phyloP scores from a whole-genome alignment of 2,329 filamentous ascomycete species.

The Fusarium incarnatum region DNA sequence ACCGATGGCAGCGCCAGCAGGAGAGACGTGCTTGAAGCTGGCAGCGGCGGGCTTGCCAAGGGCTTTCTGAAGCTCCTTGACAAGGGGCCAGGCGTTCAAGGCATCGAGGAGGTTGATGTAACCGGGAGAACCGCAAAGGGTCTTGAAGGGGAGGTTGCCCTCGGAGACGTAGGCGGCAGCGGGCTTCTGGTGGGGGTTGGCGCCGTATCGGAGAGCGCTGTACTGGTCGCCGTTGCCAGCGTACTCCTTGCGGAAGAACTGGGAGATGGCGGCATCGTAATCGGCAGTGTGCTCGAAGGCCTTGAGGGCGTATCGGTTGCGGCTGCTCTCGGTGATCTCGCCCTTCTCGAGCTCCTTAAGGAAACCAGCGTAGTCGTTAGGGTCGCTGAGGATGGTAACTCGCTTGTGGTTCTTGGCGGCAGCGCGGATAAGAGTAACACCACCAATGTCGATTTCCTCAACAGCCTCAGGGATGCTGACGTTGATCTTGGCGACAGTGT shows the following conservation, averaged over 20 bases:
- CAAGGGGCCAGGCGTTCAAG: conserved; percentile 95
- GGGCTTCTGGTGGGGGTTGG: conserved; percentile 98
- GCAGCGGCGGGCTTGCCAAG: conserved; percentile 90
- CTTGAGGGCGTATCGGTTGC: conserved; percentile 93
- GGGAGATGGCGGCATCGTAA: conserved; percentile 93
- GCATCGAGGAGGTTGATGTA: conserved; percentile 98
- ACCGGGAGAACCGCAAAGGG: conserved; percentile 87
- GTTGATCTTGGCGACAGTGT: conserved; percentile 96
- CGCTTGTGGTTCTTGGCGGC: conserved; percentile 98
- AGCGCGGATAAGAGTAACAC: conserved; percentile 94
- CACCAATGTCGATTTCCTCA: conserved; percentile 98
- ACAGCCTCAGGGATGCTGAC: conserved; percentile 97
- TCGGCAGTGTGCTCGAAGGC: conserved; percentile 98
- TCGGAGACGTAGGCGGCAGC: conserved; percentile 84
- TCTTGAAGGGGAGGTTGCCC: conserved; percentile 90
- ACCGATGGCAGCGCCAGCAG: conserved; percentile 94
- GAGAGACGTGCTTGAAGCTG: conserved; percentile 99
- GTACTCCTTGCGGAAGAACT: conserved; percentile 98
- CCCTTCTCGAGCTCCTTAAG: conserved; percentile 89
- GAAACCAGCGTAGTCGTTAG: conserved; percentile 93
- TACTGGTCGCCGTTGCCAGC: conserved; percentile 86
- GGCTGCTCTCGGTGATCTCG: conserved; percentile 85
- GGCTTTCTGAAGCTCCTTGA: conserved; percentile 93
- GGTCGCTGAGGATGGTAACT: conserved; percentile 96
- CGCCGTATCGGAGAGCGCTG: conserved; percentile 88